Evolutionary conservation across 2,329 filamentous ascomycete genomes (phyloP).

Genomic region (Monosporascus sp.): DNA sequence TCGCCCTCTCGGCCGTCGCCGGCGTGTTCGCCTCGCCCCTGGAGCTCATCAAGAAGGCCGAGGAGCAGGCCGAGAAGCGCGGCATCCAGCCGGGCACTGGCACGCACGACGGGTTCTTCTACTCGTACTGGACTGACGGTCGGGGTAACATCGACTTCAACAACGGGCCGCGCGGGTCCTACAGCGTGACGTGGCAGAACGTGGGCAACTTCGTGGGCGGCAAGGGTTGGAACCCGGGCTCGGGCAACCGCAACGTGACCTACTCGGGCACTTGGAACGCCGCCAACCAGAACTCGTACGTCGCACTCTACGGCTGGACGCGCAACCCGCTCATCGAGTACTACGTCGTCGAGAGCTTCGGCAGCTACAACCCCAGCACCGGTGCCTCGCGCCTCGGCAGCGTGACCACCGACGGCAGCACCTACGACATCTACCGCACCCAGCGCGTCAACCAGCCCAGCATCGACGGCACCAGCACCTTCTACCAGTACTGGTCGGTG

Average conservation of each 20-base stretch:
- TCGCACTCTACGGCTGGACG: conserved; percentile 37
- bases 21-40: conserved; percentile 23
- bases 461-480: conserved; percentile 39
- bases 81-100: conserved; percentile 24
- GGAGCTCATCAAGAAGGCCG: conserved; percentile 14
- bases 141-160: conserved; percentile 49
- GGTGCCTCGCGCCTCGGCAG: conserved; percentile 24
- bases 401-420: conserved; percentile 27
- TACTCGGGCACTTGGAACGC: conserved; percentile 30
- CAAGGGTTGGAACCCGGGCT: conserved; percentile 44
- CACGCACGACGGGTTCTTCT: conserved; percentile 53
- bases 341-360: conserved; percentile 33
- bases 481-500: conserved; percentile 49
- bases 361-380: conserved; percentile 27
- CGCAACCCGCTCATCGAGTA: conserved; percentile 33
- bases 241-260: conserved; percentile 18
- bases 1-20: conserved; percentile 21
- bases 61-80: conserved; percentile 5
- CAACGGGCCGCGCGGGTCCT: conserved; percentile 47
- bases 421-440: conserved; percentile 31
- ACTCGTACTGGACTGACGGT: conserved; percentile 58
- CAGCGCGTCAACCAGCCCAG: conserved; percentile 35
- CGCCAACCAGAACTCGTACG: conserved; percentile 35
- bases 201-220: conserved; percentile 45
- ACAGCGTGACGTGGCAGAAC: conserved; percentile 46